Conservation (phyloP, 805 yeast genomes). For the Ogataea parapolymorpha region DNA sequence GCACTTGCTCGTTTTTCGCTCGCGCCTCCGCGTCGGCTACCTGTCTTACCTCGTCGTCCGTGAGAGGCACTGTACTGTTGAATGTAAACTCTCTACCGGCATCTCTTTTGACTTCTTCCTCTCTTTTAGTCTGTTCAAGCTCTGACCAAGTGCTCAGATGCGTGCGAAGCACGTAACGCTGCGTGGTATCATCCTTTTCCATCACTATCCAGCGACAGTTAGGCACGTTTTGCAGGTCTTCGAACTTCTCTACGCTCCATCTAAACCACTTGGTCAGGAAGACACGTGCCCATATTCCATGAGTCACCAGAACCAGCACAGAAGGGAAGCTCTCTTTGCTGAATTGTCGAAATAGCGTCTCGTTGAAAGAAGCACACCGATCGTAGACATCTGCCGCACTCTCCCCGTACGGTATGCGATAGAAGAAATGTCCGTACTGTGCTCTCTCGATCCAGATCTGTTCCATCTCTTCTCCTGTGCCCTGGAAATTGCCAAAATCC, state of each 20-base stretch:
- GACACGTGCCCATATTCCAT: conserved; percentile 92
- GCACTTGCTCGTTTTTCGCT: conserved; percentile 39
- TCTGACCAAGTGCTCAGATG: conserved; percentile 72
- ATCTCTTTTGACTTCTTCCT: conserved; percentile 24
- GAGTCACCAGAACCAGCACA: conserved; percentile 81
- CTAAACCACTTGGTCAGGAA: conserved; percentile 92
- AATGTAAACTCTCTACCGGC: conserved; percentile 25
- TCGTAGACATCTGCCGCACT: conserved; percentile 96
- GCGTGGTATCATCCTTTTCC: conserved; percentile 53
- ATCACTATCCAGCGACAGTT: conserved; percentile 81
- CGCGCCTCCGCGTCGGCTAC: conserved; percentile 43
- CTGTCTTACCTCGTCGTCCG: conserved; percentile 25
- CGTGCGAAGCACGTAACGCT: conserved; percentile 57
- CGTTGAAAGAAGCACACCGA: conserved; percentile 86
- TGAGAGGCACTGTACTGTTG: conserved; percentile 22
- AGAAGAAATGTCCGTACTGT: conserved; percentile 83
- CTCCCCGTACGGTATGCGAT: conserved; percentile 89
- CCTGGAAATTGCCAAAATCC: conserved; percentile 92
- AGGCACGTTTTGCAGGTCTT: conserved; percentile 74
- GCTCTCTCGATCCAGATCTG: conserved; percentile 81
- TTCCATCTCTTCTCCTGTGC: conserved; percentile 71
- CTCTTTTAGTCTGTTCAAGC: conserved; percentile 31
- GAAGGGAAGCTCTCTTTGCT: conserved; percentile 67
- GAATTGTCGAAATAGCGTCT: conserved; percentile 79
- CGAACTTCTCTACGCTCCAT: conserved; percentile 90